Base-by-base conservation (phyloP, 139 green algal genomes). In the Pseudopediastrum boryanum region DNA sequence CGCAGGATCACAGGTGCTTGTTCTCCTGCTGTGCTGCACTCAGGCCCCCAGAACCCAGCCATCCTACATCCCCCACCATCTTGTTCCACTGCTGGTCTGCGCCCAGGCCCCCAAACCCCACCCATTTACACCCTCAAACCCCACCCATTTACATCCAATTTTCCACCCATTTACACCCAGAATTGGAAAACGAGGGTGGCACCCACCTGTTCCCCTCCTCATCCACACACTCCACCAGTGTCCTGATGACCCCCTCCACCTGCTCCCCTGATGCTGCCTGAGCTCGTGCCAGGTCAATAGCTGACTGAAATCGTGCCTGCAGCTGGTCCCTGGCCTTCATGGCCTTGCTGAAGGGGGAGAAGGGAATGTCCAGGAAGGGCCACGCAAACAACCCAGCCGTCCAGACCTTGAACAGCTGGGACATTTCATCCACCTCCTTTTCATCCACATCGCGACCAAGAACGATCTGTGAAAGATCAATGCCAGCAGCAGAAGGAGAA, bases 281-380 rank as follows among this genome's bases (percentile, higher is more conserved):
- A 50, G 64, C 8, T 7, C 69, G 31, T 36, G 69, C 50, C 3
- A 5, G 9, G 4, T 33, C 51, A 13, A 54, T 31, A 29, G 51
- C 50, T 16, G 29, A 2, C 33, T 59, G 69, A 27, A 77, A 77
- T 36, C 50, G 65, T 4, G 23, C 2, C 4, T 35, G 29, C 13
- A 77, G 43, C 69, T 77, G 51, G 7, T 48, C 23, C 31, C 39
- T 50, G n/a, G 69, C 69, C 33, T 25, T 36, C 33, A 77, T 50
- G 10, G 48, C 69, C 69, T 51, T 77, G 50, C 48, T 66, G n/a
- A 21, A 74, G 10, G 62, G 27, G 4, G 75, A 63, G 75, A 85
- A 58, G 84, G 85, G 61, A 59, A 89, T n/a, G 68, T 83, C 21
- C 78, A 58, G 85, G 85, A 38, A 85, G 87, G 48, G 73, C 84